A percentile compares a stretch with the other conserved stretches of the same genome.
phyloP scores from a whole-genome alignment of 2,329 filamentous ascomycete genomes.

The Thermoascus crustaceus region DNA sequence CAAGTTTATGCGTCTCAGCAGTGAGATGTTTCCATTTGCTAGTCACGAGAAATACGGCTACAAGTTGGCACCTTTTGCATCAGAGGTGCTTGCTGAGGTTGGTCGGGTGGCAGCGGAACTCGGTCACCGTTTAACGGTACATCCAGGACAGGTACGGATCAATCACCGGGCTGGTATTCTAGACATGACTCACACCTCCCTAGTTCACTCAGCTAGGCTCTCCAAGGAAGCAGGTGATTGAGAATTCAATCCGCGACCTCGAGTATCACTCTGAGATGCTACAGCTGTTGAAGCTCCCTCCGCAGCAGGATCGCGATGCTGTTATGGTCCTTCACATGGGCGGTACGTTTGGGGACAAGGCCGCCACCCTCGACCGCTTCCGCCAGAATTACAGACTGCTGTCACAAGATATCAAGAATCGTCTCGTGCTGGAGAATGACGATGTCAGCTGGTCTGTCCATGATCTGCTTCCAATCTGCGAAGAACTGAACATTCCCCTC shows the following conservation, averaged over 20 bases:
- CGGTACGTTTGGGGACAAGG: conserved; percentile 80
- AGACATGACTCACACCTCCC: not conserved
- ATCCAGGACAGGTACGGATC: conserved; percentile 64
- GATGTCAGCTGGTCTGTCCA: conserved; percentile 91
- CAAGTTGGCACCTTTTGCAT: conserved; percentile 72
- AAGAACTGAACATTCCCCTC: conserved; percentile 87
- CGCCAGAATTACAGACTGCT: conserved; percentile 62
- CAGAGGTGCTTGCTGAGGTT: conserved; percentile 65
- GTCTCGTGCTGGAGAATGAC: conserved; percentile 87
- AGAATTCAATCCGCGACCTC: conserved; percentile 69
- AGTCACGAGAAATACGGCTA: conserved; percentile 85
- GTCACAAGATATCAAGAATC: conserved; percentile 62
- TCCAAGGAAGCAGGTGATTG: conserved; percentile 67
- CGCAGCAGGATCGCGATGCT: conserved; percentile 73
- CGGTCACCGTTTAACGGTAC: conserved; percentile 78
- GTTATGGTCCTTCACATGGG: conserved; percentile 95
- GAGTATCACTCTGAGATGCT: conserved; percentile 85
- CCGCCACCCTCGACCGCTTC: conserved; percentile 69
- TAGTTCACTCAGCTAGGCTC: conserved; percentile 86
- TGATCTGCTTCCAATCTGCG: conserved; percentile 79
- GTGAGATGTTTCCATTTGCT: conserved; percentile 95
- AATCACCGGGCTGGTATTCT: not conserved
- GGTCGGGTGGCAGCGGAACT: conserved; percentile 69
- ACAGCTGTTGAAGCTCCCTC: conserved; percentile 63
- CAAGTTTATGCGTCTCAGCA: conserved; percentile 84